phyloP scores from a whole-genome alignment of 768 basidiomycete genomes.

The Pleurotus ostreatus region DNA sequence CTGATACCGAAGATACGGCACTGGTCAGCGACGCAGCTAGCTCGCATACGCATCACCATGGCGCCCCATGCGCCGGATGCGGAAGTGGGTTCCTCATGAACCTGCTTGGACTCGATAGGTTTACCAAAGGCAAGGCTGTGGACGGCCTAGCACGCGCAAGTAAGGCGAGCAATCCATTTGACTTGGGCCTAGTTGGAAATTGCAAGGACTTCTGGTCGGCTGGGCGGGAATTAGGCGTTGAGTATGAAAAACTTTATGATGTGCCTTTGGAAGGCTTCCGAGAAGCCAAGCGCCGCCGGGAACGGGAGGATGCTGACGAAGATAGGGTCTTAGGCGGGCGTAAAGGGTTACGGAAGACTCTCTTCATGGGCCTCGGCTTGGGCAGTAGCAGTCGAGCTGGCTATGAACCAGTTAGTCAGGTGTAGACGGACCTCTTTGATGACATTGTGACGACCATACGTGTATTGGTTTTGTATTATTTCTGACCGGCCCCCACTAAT shows the following conservation, averaged over 20 bases:
- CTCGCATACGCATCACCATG: conserved; percentile 43
- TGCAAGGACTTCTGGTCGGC: conserved; percentile 94
- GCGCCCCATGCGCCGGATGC: conserved; percentile 38
- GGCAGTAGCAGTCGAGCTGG: conserved; percentile 50
- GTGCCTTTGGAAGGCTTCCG: conserved; percentile 82
- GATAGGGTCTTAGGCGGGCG: conserved; percentile 19
- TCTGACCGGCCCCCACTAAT: no score
- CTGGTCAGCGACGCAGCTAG: conserved; percentile 30
- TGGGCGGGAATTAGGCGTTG: conserved; percentile 81
- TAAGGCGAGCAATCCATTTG: conserved; percentile 87
- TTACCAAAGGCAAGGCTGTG: conserved; percentile 87
- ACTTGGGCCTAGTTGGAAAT: conserved; percentile 71
- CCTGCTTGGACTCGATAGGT: conserved; percentile 89
- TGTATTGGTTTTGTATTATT: conserved; percentile 1
- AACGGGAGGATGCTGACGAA: conserved; percentile 60
- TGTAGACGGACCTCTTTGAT: conserved; percentile 18
- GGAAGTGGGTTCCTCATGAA: conserved; percentile 77
- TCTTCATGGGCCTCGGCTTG: conserved; percentile 55
- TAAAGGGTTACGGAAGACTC: conserved; percentile 38
- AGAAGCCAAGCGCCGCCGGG: conserved; percentile 62
- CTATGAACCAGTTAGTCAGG: conserved; percentile 69
- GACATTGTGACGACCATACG: background rate
- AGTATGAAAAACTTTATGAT: conserved; percentile 88
- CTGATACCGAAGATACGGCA: conserved; percentile 43
- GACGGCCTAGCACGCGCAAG: conserved; percentile 78